These are phyloP conservation scores for Cryptococcus sp. DNA, from an alignment of 1,284 basidiomycete species.

Conservation along the genomic window DNA sequence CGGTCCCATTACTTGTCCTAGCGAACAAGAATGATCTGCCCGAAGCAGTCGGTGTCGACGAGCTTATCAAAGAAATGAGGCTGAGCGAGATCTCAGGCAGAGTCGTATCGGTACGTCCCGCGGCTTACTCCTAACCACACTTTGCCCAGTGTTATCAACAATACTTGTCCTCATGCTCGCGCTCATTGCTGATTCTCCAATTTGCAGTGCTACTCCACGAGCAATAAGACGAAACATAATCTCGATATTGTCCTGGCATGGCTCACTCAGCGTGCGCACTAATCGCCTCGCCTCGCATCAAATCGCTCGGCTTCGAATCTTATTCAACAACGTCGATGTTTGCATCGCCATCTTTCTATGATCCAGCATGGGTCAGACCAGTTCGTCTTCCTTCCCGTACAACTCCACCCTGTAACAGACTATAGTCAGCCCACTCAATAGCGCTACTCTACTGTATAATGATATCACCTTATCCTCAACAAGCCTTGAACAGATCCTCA, in stretches of 20 bases:
- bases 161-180: background rate
- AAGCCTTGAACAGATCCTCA: too few species aligned
- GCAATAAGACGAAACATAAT: constrained; percentile 93
- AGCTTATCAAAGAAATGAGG: constrained; percentile 79
- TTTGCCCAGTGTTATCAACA: constrained; percentile 73
- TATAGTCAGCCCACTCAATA: too few species aligned
- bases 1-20: constrained; percentile 86
- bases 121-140: constrained; percentile 9
- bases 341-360: too few species aligned
- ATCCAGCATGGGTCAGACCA: too few species aligned
- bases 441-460: too few species aligned
- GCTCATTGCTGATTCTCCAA: background rate
- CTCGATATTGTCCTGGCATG: constrained; percentile 62
- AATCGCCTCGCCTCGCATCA: background rate
- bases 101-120: constrained; percentile 73
- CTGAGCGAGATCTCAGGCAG: constrained; percentile 78
- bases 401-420: too few species aligned
- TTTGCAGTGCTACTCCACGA: constrained; percentile 52
- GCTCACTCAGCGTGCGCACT: constrained; percentile 53
- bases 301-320: too few species aligned
- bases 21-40: constrained; percentile 95
- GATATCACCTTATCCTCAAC: too few species aligned
- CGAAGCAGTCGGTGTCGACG: constrained; percentile 76
- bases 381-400: too few species aligned
- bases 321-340: background rate